Percentiles rank a stretch among this genome's conserved stretches.
These are phyloP conservation scores for Astrocystis sublimbata DNA, from an alignment of 495 filamentous ascomycete species.

Conservation along the genomic window DNA sequence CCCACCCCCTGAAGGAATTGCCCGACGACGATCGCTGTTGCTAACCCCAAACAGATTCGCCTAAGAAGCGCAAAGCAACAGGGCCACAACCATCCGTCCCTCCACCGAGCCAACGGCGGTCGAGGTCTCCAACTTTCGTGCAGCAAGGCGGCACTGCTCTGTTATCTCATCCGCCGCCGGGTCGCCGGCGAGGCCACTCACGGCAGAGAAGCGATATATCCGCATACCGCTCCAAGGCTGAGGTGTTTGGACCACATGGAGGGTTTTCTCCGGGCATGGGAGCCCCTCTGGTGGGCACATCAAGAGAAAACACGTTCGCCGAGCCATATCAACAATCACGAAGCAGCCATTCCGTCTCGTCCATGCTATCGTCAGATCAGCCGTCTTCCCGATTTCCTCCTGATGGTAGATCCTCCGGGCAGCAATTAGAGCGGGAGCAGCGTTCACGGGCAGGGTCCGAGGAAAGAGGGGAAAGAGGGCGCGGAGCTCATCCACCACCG, in stretches of 20 bases:
- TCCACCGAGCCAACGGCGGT: constrained; percentile 55
- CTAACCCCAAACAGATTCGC: constrained; percentile 59
- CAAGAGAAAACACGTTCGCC: constrained; percentile 30
- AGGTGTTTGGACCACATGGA: constrained; percentile 37
- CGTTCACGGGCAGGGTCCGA: constrained; percentile 31
- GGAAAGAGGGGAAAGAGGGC: constrained; percentile 33
- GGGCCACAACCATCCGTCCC: constrained; percentile 61
- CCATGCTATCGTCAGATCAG: constrained; percentile 47
- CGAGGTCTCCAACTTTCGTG: constrained; percentile 58
- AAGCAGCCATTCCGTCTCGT: constrained; percentile 49
- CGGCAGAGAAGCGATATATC: constrained; percentile 70
- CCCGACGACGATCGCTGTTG: constrained; percentile 51
- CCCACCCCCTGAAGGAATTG: constrained; percentile 49
- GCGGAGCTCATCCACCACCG: constrained; percentile 20
- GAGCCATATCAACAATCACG: constrained; percentile 35
- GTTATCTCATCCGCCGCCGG: constrained; percentile 56
- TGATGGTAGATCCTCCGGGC: constrained; percentile 27
- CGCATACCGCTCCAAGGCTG: constrained; percentile 44
- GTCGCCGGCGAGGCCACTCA: constrained; percentile 64
- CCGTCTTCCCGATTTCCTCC: constrained; percentile 40
- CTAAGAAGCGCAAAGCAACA: constrained; percentile 72
- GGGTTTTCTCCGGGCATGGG: constrained; percentile 42
- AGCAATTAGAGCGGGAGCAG: constrained; percentile 26
- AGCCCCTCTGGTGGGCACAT: constrained; percentile 20
- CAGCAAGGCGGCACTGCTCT: constrained; percentile 55